Percentiles rank a stretch among this genome's conserved stretches.
Evolutionary conservation across 1,139 yeast genomes (phyloP).

Genomic region (Kurtzmaniella natalensis): DNA sequence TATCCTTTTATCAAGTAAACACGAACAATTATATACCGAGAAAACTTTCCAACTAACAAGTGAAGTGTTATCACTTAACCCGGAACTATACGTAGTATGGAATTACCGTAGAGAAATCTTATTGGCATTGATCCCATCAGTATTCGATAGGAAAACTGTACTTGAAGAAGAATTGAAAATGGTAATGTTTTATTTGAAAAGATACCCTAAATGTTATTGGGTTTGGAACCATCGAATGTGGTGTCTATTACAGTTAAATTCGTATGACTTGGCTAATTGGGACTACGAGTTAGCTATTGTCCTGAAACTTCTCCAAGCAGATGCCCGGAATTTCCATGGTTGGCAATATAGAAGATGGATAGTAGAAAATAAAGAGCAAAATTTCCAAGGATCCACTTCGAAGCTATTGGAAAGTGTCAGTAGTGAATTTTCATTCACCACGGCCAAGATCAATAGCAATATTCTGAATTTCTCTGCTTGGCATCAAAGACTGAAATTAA

Average conservation of each 20-base stretch:
- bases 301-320: constrained; percentile 61
- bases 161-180: constrained; percentile 61
- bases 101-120: constrained; percentile 79
- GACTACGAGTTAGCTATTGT: constrained; percentile 63
- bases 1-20: constrained; percentile 36
- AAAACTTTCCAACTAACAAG: constrained; percentile 48
- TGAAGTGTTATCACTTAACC: constrained; percentile 58
- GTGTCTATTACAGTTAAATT: constrained; percentile 60
- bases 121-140: constrained; percentile 21
- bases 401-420: constrained; percentile 23
- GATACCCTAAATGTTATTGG: constrained; percentile 90
- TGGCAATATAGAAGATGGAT: constrained; percentile 91
- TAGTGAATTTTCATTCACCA: constrained; percentile 73
- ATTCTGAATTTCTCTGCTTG: constrained; percentile 94
- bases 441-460: constrained; percentile 70
- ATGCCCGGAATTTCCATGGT: constrained; percentile 86
- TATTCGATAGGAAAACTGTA: constrained; percentile 23
- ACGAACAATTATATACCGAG: constrained; percentile 22
- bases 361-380: constrained; percentile 46
- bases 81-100: constrained; percentile 90
- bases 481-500: constrained; percentile 80
- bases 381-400: constrained; percentile 11
- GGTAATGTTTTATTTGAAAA: constrained; percentile 53
- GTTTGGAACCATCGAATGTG: constrained; percentile 92
- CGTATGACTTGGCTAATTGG: constrained; percentile 53